Conservation (phyloP, 1,284 basidiomycete species). For the Pterulicium gracile region DNA sequence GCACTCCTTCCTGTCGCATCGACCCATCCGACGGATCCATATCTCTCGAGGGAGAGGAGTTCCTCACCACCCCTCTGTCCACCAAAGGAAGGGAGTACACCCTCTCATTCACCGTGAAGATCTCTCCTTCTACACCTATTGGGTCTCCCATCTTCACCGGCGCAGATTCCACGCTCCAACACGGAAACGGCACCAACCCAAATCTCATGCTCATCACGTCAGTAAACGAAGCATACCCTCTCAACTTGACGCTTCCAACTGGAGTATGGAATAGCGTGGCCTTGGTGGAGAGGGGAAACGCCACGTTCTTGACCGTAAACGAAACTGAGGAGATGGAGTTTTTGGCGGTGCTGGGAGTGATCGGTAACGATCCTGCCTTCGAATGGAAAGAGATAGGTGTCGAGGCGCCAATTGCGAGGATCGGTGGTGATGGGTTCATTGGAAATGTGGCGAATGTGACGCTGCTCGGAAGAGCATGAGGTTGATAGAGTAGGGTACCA, state of each 20-base stretch:
- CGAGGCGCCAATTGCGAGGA: neutral
- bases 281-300: neutral
- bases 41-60: neutral
- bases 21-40: neutral
- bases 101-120: constrained; percentile 15
- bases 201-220: constrained; percentile 1
- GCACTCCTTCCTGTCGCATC: neutral
- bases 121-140: neutral
- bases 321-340: neutral
- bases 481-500: neutral
- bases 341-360: neutral
- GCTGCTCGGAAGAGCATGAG: neutral
- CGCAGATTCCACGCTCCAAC: neutral
- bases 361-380: neutral
- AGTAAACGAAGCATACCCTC: neutral
- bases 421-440: neutral
- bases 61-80: constrained; percentile 16
- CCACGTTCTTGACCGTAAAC: neutral
- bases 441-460: constrained; percentile 1
- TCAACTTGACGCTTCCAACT: constrained; percentile 1
- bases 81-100: constrained; percentile 25
- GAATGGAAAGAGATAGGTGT: neutral
- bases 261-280: neutral
- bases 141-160: neutral
- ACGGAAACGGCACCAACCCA: neutral